Base-by-base conservation (phyloP, 1,284 basidiomycete genomes). In the Golubevia pallescens region DNA sequence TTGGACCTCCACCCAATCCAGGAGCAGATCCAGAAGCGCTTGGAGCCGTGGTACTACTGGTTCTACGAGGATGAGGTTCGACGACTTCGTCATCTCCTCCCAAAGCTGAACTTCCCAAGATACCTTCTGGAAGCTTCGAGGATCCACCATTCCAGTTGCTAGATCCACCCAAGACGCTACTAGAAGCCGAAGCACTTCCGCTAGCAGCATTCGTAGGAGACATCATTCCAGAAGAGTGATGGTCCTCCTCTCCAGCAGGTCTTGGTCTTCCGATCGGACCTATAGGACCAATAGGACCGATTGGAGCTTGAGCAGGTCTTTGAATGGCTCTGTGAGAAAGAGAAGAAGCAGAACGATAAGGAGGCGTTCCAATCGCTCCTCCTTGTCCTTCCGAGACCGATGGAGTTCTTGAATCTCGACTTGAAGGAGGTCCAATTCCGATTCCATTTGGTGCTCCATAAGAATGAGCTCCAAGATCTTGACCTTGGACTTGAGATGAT, bases 11-110 rank as follows among this genome's bases (percentile, higher is more conserved):
- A 5, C 34, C 34, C 57, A 61, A 32, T 58, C 28, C 66, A 54
- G 64, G 71, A 57, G 67, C 65, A 58, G 70, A n/a, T 19, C n/a
- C 57, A n/a, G 14, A 38, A 34, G 61, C 64, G 8, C 67, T 67
- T 53, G 75, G 71, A 21, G 78, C 67, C n/a, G 73, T 69, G 3
- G 77, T 75, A 62, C 77, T 70, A 38, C 73, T 73, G 20, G 69
- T 69, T n/a, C 81, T 60, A 28, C 78, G 67, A 24, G 74, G 77
- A 59, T 73, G 70, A 32, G 82, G 82, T 63, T 80, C 77, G 32
- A 84, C 68, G 21, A 80, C 71, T 69, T 84, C 82, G 68, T 84
- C 82, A 55, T 84, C 82, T n/a, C 73, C 79, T 34, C 80, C 77
- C 4, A 84, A 73, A 28, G 82, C 82, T 4, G 81, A 76, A 64